These are phyloP conservation scores for Rhizopogon vesiculosus DNA, from an alignment of 768 basidiomycete genomes.

Conservation along the genomic window DNA sequence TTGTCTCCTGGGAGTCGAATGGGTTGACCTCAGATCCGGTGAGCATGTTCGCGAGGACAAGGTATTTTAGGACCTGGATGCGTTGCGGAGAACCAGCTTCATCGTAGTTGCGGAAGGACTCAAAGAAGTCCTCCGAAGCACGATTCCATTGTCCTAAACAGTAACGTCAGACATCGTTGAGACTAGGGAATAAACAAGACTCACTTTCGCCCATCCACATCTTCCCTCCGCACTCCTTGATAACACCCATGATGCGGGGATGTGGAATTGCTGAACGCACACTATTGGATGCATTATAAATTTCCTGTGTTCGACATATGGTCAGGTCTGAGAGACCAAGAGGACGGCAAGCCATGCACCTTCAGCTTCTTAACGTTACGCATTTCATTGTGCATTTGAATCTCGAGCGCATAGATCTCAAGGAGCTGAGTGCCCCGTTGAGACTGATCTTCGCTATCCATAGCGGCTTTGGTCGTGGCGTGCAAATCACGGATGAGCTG, in stretches of 20 bases:
- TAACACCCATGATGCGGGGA: conserved; percentile 97
- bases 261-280: conserved; percentile 97
- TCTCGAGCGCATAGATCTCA: conserved; percentile 97
- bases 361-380: conserved; percentile 95
- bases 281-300: conserved; percentile 91
- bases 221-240: conserved; percentile 98
- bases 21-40: conserved; percentile 98
- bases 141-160: conserved; percentile 89
- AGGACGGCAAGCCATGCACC: conserved; percentile 34
- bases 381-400: conserved; percentile 98
- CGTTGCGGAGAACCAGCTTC: conserved; percentile 96
- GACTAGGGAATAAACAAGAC: conserved; percentile 14
- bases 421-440: conserved; percentile 92
- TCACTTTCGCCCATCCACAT: conserved; percentile 99
- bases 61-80: conserved; percentile 97
- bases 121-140: conserved; percentile 97
- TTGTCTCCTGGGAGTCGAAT: conserved; percentile 99
- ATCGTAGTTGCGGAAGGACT: conserved; percentile 97
- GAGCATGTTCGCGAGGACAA: conserved; percentile 97
- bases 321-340: neutral
- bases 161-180: conserved; percentile 3
- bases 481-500: conserved; percentile 81
- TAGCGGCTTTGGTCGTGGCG: conserved; percentile 51
- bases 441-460: conserved; percentile 77
- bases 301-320: conserved; percentile 56